Evolutionary conservation across 2,329 filamentous ascomycete species (phyloP).

Genomic region (Rosellinia necatrix): DNA sequence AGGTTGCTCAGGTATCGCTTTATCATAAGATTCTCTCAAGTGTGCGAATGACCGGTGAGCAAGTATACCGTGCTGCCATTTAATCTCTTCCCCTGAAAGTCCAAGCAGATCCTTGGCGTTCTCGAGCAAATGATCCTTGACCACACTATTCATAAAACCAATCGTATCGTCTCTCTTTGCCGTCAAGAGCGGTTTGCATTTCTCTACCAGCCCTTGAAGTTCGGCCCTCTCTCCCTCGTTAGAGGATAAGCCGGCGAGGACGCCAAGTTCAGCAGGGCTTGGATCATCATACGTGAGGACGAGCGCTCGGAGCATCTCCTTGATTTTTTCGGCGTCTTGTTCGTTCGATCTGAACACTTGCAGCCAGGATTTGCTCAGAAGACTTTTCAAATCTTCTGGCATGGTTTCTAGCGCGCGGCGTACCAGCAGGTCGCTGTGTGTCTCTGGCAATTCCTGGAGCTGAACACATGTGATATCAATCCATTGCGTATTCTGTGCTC

Average conservation of each 20-base stretch:
- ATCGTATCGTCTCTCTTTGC: constrained; percentile 35
- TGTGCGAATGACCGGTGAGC: constrained; percentile 46
- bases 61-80: constrained; percentile 49
- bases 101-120: constrained; percentile 43
- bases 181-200: constrained; percentile 45
- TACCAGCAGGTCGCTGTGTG: constrained; percentile 46
- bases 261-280: constrained; percentile 44
- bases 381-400: constrained; percentile 45
- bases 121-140: constrained; percentile 47
- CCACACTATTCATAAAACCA: constrained; percentile 42
- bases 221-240: constrained; percentile 41
- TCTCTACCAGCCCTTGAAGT: constrained; percentile 43
- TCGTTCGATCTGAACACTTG: constrained; percentile 43
- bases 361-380: constrained; percentile 46
- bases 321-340: constrained; percentile 44
- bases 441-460: constrained; percentile 45
- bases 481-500: constrained; percentile 50
- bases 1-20: constrained; percentile 23
- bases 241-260: constrained; percentile 44
- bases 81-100: constrained; percentile 45
- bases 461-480: constrained; percentile 50
- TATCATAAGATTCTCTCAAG: constrained; percentile 43
- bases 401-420: constrained; percentile 46
- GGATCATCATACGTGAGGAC: constrained; percentile 49
- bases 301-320: constrained; percentile 48